Evolutionary conservation across 164 flowering plant species (phyloP).

Genomic region (Brasenia schreberi): DNA sequence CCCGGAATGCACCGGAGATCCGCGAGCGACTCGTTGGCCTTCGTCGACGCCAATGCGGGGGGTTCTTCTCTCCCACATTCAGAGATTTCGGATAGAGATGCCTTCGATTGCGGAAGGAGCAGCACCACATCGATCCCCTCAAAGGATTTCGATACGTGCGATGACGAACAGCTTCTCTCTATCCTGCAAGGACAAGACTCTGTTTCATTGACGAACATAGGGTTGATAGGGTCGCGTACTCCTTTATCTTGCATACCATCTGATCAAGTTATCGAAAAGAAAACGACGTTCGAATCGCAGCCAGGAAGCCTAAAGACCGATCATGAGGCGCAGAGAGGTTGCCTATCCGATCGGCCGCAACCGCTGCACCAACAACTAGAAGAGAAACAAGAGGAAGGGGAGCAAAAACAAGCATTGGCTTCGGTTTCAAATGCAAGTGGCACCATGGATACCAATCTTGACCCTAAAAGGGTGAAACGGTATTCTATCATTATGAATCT

Average conservation of each 20-base stretch:
- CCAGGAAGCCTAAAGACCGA: conserved; percentile 26
- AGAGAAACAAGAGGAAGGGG: conserved; percentile 25
- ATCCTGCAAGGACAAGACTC: conserved; percentile 39
- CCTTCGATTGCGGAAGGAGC: conserved; percentile 23
- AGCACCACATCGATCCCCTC: conserved; percentile 34
- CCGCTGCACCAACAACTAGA: conserved; percentile 5
- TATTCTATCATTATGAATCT: conserved; percentile 6
- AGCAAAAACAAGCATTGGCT: conserved; percentile 15
- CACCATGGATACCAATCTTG: conserved; percentile 17
- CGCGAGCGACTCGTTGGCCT: conserved; percentile 52
- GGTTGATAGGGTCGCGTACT: conserved; percentile 14
- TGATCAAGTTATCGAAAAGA: conserved; percentile 27
- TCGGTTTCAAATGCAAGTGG: conserved; percentile 9
- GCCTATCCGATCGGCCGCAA: conserved; percentile 8
- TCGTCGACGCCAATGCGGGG: conserved; percentile 27
- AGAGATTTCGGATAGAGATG: conserved; percentile 1
- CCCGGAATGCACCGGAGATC: conserved; percentile 40
- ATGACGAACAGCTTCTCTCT: conserved; percentile 62
- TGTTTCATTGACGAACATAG: conserved; percentile 39
- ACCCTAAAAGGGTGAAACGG: conserved; percentile 81
- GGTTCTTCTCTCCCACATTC: background rate
- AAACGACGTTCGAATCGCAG: conserved; percentile 50
- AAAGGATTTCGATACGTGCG: conserved; percentile 31
- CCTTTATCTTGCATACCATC: conserved; percentile 46
- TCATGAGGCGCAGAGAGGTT: background rate